Base-by-base conservation (phyloP, 257 asterid genomes). In the Anisodus acutangulus region DNA sequence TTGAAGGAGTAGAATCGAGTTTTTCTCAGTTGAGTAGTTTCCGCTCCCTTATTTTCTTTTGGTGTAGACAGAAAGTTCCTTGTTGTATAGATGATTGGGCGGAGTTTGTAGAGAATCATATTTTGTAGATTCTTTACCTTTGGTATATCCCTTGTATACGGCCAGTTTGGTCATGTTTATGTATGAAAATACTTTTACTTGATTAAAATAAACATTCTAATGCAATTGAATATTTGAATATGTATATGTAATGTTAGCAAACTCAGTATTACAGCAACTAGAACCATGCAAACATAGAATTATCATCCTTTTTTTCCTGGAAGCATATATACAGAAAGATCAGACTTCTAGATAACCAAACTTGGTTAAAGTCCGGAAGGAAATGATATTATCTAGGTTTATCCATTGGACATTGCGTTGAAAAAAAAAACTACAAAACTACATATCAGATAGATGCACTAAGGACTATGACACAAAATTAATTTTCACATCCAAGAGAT, bases 221-320 rank as follows among this genome's bases (percentile, higher is more conserved):
- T 53, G 49, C 58, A 78, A 78, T 54, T 53, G 8, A 53, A 13
- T 78, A 74, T 69, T 17, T 16, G 31, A 69, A 69, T 37, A 15
- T 68, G 78, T 10, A 11, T 11, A 47, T 45, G 80, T 22, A 6
- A 72, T 72, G 59, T 45, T 31, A 19, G 41, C 11, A 72, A 47
- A 72, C 17, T 47, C 59, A 47, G 60, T 72, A 17, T 72, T 47
- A 72, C 59, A 72, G 43, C 80, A 72, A 72, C 58, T 72, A 72
- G 55, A 70, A 47, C 79, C 17, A 47, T 47, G 59, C 63, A 51
- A 22, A 76, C 63, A 76, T 31, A 51, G 12, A 51, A 51, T 16
- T 51, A 51, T 15, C 31, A 31, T 78, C 49, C 64, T 15, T 78
- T 78, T 78, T 12, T 31, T 12, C 81, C 63, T 26, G 22, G 81